Evolutionary conservation across 495 filamentous ascomycete genomes (phyloP), one percentile per base, ranked within the genome.

Genomic region (Entonaema liquescens): DNA sequence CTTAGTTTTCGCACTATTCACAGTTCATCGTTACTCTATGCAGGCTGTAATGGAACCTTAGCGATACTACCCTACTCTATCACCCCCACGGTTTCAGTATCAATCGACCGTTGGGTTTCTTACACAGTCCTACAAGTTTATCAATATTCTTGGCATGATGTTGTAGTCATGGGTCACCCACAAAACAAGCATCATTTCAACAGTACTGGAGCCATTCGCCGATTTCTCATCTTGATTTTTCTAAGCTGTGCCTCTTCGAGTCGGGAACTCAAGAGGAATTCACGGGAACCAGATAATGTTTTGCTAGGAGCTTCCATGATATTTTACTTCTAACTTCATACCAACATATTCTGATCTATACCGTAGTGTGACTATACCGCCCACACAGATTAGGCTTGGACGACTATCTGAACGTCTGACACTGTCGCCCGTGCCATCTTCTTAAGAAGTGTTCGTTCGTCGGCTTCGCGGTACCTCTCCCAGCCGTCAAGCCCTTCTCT

Each of bases 401-500:
- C 78, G 65, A 83, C 71, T 1, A 76, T 67, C 67, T 83, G 87
- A 54, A 88, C 87, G 82, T 93, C 92, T 11, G 82, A 84, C 5
- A 93, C 94, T 11, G 88, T 94, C 65, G 87, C 86, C 75, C 93
- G 83, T 2, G 92, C 92, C 74, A 94, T 90, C 82, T 90, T 91
- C 83, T 98, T 99, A 79, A 99, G 79, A 74, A 93, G 85, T 47
- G 85, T 85, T 76, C 86, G 85, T 77, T 91, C 85, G 73, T 97
- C 94, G 7, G 91, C 90, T 79, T 95, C 92, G 7, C 92, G 81
- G 69, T 88, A 94, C 69, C 83, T 82, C 71, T 89, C 89, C 92
- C 92, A 96, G 21, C 85, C 86, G 79, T 92, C 94, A 66, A 97
- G 74, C 0, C 91, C 94, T 73, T 94, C 93, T 72, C 90, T 92